Percentiles rank a stretch among this genome's conserved stretches.
These are phyloP conservation scores for Candida boleticola DNA, from an alignment of 805 yeast genomes.

Conservation along the genomic window DNA sequence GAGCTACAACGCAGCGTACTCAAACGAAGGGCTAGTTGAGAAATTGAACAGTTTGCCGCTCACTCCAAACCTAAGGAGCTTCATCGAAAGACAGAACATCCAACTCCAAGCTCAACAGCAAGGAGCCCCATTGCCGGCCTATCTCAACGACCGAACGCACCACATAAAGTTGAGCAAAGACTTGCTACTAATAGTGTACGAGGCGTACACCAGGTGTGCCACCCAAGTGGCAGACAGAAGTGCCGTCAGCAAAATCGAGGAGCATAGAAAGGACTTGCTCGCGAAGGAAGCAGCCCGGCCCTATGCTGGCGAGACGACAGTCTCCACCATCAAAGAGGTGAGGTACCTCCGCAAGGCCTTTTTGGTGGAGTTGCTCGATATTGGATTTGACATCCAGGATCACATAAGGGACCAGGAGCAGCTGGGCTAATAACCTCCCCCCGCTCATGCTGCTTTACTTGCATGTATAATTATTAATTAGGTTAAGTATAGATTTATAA, in stretches of 20 bases:
- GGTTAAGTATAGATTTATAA: no score
- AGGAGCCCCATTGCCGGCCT: background rate
- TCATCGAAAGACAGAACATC: slow-evolving; percentile 8
- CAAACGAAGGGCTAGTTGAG: slow-evolving; percentile 4
- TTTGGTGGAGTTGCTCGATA: slow-evolving; percentile 2
- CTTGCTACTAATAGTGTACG: slow-evolving; percentile 13
- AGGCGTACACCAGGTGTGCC: slow-evolving; percentile 9
- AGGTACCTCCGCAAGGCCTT: slow-evolving; percentile 1
- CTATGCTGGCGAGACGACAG: background rate
- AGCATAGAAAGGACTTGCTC: background rate
- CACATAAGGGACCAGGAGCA: no score
- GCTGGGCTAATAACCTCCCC: no score
- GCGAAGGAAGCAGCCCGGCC: background rate
- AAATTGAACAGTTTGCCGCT: slow-evolving; percentile 7
- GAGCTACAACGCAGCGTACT: slow-evolving; percentile 2
- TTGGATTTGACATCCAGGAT: background rate
- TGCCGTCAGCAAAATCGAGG: background rate
- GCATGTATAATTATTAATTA: no score
- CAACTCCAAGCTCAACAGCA: slow-evolving; percentile 9
- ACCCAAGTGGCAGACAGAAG: background rate
- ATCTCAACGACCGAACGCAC: slow-evolving; percentile 13
- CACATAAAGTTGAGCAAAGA: slow-evolving; percentile 21
- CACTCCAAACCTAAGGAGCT: slow-evolving; percentile 13
- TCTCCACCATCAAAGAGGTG: background rate
- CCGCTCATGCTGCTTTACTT: no score